Evolutionary conservation across 257 asterid genomes (phyloP), one percentile per base, ranked within the genome.

Genomic region (Rhazya stricta): DNA sequence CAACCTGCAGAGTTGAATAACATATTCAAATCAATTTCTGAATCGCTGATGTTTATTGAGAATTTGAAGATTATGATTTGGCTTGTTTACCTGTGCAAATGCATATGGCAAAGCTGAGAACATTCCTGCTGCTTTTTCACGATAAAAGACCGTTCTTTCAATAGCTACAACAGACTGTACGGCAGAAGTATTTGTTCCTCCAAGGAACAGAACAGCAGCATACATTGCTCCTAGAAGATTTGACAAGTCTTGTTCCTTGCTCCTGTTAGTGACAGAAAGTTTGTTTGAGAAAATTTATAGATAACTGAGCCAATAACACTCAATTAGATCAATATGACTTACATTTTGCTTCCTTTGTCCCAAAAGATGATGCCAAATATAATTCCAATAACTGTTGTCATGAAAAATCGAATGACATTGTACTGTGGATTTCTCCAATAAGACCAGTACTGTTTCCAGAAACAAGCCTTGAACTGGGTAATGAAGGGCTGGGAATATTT

Each of bases 391-490:
- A 89, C 85, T 0, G 79, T 86, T 16, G 95, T 87, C 90, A 87
- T 84, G 68, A 86, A 89, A 72, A 87, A 89, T 62, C 94, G 79
- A 67, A 87, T 86, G 30, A 82, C 91, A 61, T 87, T 89, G 78
- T 85, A 89, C 81, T 89, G 95, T 11, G 94, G 91, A 79, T 89
- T 87, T 82, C 90, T 85, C 94, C 91, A 89, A 51, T 89, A 87
- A 15, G 94, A 89, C 90, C 88, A 89, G 77, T 87, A 76, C 36
- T 89, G 91, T 79, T 89, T 89, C 94, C 94, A 89, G 63, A 85
- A 83, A 72, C 94, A 87, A 3, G 94, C 91, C 30, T 56, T 77
- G 65, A 75, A 86, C 69, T 89, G 95, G 43, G 79, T 72, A 23
- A 84, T 29, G 78, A 89, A 70, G 3, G 90, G 88, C 58, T 89